Conservation (phyloP, 331 rosid species). For the Acacia pycnantha region DNA sequence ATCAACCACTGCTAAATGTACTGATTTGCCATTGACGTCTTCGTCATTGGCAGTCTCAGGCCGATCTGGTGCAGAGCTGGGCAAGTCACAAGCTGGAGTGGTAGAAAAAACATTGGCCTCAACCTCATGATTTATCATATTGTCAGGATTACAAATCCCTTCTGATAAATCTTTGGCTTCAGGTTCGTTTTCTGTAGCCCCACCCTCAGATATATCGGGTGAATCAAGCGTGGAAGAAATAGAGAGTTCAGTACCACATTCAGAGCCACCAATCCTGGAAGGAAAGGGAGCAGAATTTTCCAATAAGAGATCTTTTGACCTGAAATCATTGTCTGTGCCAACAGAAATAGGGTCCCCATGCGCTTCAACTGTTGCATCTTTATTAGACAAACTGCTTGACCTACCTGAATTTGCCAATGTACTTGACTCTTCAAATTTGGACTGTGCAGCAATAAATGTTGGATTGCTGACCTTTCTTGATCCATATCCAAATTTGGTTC, state of each 20-base stretch:
- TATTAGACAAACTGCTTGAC: conserved; percentile 41
- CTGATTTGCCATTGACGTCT: conserved; percentile 27
- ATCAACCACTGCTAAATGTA: conserved; percentile 35
- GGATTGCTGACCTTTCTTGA: conserved; percentile 70
- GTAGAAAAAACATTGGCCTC: conserved; percentile 36
- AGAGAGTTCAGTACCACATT: conserved; percentile 85
- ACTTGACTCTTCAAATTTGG: conserved; percentile 74
- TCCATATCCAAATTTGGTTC: conserved; percentile 48
- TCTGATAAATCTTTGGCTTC: conserved; percentile 50
- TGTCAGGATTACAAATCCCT: conserved; percentile 41
- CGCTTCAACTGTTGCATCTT: conserved; percentile 58
- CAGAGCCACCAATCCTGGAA: conserved; percentile 70
- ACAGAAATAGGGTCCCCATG: conserved; percentile 40
- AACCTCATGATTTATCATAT: conserved; percentile 27
- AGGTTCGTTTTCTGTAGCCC: conserved; percentile 52
- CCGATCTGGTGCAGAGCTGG: conserved; percentile 32
- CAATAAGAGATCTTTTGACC: conserved; percentile 46
- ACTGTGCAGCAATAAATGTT: conserved; percentile 73
- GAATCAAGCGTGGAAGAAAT: conserved; percentile 90
- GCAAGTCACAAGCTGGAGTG: conserved; percentile 33
- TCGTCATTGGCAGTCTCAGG: conserved; percentile 40
- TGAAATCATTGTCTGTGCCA: conserved; percentile 38
- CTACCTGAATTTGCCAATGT: conserved; percentile 48
- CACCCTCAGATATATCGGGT: conserved; percentile 68
- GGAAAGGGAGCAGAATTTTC: conserved; percentile 49